phyloP scores from a whole-genome alignment of 1,284 basidiomycete species.

The Hemileia vastatrix region DNA sequence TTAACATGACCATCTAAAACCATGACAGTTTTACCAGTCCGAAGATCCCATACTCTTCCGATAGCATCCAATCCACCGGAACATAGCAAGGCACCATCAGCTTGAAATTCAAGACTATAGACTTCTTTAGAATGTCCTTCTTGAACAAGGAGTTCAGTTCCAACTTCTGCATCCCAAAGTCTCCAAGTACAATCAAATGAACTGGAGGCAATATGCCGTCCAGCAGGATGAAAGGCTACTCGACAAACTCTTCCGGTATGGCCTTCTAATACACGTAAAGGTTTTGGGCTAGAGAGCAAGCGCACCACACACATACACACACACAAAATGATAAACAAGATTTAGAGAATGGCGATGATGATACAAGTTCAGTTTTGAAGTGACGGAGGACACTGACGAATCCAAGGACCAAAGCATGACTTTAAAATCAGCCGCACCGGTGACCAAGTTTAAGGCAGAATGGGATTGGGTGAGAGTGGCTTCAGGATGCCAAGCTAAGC shows the following conservation, averaged over 20 bases:
- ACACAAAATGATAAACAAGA: slow-evolving; percentile 7
- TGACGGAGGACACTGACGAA: slow-evolving; percentile 50
- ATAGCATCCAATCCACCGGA: slow-evolving; percentile 95
- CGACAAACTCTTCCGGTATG: slow-evolving; percentile 84
- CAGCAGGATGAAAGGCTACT: slow-evolving; percentile 91
- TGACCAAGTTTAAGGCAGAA: slow-evolving; percentile 70
- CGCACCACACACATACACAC: background rate
- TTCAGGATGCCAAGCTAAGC: slow-evolving; percentile 92
- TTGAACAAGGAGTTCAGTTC: slow-evolving; percentile 74
- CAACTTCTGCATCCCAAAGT: slow-evolving; percentile 78
- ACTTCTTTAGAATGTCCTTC: slow-evolving; percentile 98
- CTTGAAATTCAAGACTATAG: slow-evolving; percentile 86
- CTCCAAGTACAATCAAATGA: slow-evolving; percentile 99
- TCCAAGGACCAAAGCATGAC: slow-evolving; percentile 82
- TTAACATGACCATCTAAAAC: slow-evolving; percentile 94
- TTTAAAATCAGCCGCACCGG: slow-evolving; percentile 75
- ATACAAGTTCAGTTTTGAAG: background rate
- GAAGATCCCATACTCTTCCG: slow-evolving; percentile 90
- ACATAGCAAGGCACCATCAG: slow-evolving; percentile 82
- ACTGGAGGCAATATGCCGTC: slow-evolving; percentile 80
- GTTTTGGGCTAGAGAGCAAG: slow-evolving; percentile 43
- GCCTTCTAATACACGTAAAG: slow-evolving; percentile 71
- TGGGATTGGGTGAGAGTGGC: slow-evolving; percentile 70
- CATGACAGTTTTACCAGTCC: slow-evolving; percentile 93
- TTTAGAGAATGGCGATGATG: background rate